A percentile compares a stretch with the other conserved stretches of the same genome.
These are phyloP conservation scores for Diaporthe vexans DNA, from an alignment of 2,329 filamentous ascomycete genomes.

Conservation along the genomic window DNA sequence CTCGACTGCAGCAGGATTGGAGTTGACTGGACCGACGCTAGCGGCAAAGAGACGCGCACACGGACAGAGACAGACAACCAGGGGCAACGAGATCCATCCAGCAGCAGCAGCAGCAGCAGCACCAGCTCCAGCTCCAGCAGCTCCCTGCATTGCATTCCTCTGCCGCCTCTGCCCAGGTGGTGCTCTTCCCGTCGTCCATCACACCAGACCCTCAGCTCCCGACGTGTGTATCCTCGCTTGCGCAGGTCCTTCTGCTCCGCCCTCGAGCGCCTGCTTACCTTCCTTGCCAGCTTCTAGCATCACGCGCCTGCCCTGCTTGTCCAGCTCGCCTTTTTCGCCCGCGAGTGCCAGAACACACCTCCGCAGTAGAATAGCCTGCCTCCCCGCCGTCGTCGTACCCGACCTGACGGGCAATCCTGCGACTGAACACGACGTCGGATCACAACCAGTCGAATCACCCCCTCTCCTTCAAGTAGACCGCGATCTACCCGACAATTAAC, in stretches of 20 bases:
- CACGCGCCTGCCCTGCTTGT: constrained; percentile 5
- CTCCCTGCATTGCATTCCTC: constrained; percentile 32
- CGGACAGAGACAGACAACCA: background rate
- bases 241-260: constrained; percentile 12
- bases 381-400: constrained; percentile 1
- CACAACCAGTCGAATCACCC: constrained; percentile 2
- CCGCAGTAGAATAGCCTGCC: constrained; percentile 30
- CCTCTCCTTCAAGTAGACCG: constrained; percentile 20
- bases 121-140: background rate
- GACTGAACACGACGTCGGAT: constrained; percentile 16
- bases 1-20: constrained; percentile 30
- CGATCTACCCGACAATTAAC: constrained; percentile 31
- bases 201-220: constrained; percentile 23
- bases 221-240: constrained; percentile 34
- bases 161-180: constrained; percentile 13
- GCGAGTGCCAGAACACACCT: constrained; percentile 20
- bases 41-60: background rate
- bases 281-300: constrained; percentile 21
- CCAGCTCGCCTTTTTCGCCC: constrained; percentile 12
- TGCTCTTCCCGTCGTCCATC: constrained; percentile 7
- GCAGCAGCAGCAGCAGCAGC: background rate
- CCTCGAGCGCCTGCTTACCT: constrained; percentile 29
- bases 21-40: constrained; percentile 19
- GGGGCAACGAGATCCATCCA: background rate
- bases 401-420: constrained; percentile 17